Base-by-base conservation (phyloP, 371 early-diverging fungal species). In the Apophysomyces ossiformis region DNA sequence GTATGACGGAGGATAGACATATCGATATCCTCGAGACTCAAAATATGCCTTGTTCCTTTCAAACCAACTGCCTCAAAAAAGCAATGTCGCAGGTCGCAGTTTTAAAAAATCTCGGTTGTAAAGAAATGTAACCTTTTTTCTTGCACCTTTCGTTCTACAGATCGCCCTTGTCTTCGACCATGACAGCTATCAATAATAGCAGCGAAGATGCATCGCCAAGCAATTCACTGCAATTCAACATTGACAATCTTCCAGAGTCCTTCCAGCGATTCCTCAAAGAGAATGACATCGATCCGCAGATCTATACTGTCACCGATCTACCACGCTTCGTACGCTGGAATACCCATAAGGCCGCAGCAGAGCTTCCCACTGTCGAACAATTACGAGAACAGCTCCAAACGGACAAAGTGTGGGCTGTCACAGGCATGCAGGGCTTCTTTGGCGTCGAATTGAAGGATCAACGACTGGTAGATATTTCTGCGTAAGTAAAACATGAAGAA, bases 291-390 rank as follows among this genome's bases (percentile, higher is more conserved):
- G 86, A 91, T 74, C 86, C 88, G 0, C 59, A 62, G 5, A 82
- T 92, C 6, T 93, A 93, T 64, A 79, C 83, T 11, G 79, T 85
- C 35, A 68, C 73, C 1, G 63, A 78, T 41, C 75, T 92, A 4
- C 92, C 92, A 15, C 84, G 93, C n/a, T 93, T 89, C 69, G 82
- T 91, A 18, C 86, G 93, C 15, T 73, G 89, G 59, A 89, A 87
- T 65, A 84, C 83, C 1, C 77, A 81, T 59, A 61, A 81, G 32
- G 71, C 77, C 7, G 35, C 57, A 3, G 71, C 73, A 4, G 69
- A 67, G 18, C 41, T 71, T 9, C 81, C 84, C 18, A 73, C 82
- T 6, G 64, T 82, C 5, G 66, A 84, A 45, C 76, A 82, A 7
- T 68, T 88, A 11, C 75, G 67, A 44, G 47, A 57, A 4, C 81